Evolutionary conservation across 2,329 filamentous ascomycete genomes (phyloP).

Genomic region (Trichoderma lentiforme): DNA sequence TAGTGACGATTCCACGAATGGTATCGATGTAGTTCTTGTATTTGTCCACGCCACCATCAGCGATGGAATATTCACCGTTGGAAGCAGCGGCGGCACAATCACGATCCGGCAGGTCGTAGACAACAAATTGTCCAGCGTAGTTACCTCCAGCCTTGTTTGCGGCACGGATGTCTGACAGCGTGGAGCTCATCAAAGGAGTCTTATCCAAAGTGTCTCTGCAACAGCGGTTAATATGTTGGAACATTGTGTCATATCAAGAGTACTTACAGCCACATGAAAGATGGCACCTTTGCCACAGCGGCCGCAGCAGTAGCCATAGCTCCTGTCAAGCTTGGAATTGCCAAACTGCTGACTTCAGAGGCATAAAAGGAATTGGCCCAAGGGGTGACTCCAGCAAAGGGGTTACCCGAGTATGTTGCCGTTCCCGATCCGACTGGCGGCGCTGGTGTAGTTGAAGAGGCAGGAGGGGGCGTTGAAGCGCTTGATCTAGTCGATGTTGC

Average conservation of each 20-base stretch:
- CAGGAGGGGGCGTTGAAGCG: neutral
- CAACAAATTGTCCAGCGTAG: conserved; percentile 7
- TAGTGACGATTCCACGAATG: neutral
- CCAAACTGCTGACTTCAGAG: neutral
- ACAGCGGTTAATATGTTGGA: neutral
- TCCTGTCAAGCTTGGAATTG: conserved; percentile 2
- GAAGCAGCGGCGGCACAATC: conserved; percentile 2
- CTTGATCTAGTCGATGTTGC: neutral
- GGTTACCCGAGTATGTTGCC: neutral
- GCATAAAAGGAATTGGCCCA: conserved; percentile 1
- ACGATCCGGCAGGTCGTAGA: conserved; percentile 4
- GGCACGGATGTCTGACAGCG: conserved; percentile 4
- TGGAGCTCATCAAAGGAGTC: neutral
- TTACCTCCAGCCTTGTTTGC: conserved; percentile 6
- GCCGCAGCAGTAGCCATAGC: conserved; percentile 5
- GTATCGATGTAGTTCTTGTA: conserved; percentile 9
- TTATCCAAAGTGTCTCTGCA: neutral
- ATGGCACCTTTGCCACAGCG: neutral
- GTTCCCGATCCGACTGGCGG: conserved; percentile 6
- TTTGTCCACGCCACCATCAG: neutral
- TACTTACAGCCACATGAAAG: conserved; percentile 6
- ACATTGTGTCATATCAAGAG: neutral
- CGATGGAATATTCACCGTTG: conserved; percentile 4
- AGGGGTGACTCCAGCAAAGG: neutral
- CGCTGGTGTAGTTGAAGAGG: neutral